Evolutionary conservation across 352 stramenopile genomes (phyloP).

Genomic region (Phytophthora melonis): DNA sequence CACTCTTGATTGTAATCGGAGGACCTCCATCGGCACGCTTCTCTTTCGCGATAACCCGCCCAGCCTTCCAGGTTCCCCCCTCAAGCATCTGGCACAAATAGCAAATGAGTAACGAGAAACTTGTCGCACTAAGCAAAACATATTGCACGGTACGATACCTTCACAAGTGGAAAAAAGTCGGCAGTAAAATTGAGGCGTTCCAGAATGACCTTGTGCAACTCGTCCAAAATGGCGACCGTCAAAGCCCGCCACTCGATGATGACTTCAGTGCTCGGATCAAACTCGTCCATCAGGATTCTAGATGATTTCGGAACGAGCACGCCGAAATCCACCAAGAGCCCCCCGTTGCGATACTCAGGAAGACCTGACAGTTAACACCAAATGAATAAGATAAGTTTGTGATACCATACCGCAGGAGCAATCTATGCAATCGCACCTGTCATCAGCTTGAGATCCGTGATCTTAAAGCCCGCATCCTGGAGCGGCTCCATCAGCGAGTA

Average conservation of each 20-base stretch:
- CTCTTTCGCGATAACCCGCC: constrained; percentile 82
- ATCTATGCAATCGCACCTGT: constrained; percentile 33
- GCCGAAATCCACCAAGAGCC: constrained; percentile 83
- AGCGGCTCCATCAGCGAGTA: constrained; percentile 91
- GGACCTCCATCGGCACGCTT: constrained; percentile 74
- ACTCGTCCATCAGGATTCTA: constrained; percentile 62
- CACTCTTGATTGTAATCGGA: constrained; percentile 88
- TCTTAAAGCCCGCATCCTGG: constrained; percentile 80
- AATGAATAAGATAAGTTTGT: not conserved
- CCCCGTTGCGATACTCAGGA: constrained; percentile 88
- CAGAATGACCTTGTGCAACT: constrained; percentile 76
- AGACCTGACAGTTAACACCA: constrained; percentile 43
- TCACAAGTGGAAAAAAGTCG: constrained; percentile 84
- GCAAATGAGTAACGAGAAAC: not conserved
- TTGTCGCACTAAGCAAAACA: not conserved
- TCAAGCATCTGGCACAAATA: constrained; percentile 70
- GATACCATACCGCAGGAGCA: not conserved
- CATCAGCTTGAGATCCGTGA: constrained; percentile 77
- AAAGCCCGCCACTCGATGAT: constrained; percentile 90
- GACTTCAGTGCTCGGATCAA: constrained; percentile 74
- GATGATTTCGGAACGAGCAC: constrained; percentile 75
- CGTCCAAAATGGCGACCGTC: constrained; percentile 83
- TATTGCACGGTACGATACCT: constrained; percentile 47
- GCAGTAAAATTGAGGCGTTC: constrained; percentile 72
- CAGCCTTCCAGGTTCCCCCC: constrained; percentile 88